A percentile compares a stretch with the other conserved stretches of the same genome.
Evolutionary conservation across 441 rosid genomes (phyloP).

Genomic region (Gossypium gossypioides): DNA sequence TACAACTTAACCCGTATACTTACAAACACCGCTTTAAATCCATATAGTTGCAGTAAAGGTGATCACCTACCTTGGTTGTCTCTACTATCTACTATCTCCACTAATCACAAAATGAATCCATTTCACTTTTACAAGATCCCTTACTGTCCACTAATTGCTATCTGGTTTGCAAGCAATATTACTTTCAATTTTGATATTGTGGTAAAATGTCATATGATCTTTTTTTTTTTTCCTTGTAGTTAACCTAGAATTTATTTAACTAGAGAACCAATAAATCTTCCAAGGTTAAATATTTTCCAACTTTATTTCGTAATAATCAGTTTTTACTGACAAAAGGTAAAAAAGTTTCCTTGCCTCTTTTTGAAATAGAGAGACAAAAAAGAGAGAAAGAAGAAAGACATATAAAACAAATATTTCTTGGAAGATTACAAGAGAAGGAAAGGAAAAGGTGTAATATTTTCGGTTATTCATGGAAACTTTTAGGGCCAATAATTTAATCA

Average conservation of each 20-base stretch:
- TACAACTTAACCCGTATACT: too few species aligned
- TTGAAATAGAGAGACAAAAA: neutral
- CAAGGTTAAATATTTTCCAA: neutral
- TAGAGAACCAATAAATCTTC: neutral
- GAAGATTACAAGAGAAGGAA: slow-evolving; percentile 21
- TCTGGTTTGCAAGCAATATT: slow-evolving; percentile 24
- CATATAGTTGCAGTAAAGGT: too few species aligned
- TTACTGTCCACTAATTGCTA: slow-evolving; percentile 16
- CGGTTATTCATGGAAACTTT: slow-evolving; percentile 35
- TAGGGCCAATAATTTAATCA: slow-evolving; percentile 39
- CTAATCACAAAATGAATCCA: slow-evolving; percentile 27
- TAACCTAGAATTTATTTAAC: neutral
- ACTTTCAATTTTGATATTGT: slow-evolving; percentile 19
- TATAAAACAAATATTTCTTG: slow-evolving; percentile 20
- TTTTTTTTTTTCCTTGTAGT: neutral
- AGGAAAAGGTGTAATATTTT: slow-evolving; percentile 21
- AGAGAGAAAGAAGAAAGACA: neutral
- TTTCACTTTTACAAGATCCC: slow-evolving; percentile 28
- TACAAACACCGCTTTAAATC: too few species aligned
- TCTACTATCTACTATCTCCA: neutral
- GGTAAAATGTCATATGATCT: neutral
- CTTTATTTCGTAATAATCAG: neutral
- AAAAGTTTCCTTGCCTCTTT: neutral
- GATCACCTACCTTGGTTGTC: too few species aligned
- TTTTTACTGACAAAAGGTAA: neutral